These are phyloP conservation scores for Corrigiola litoralis DNA, from an alignment of 179 eudicot species.

Conservation along the genomic window DNA sequence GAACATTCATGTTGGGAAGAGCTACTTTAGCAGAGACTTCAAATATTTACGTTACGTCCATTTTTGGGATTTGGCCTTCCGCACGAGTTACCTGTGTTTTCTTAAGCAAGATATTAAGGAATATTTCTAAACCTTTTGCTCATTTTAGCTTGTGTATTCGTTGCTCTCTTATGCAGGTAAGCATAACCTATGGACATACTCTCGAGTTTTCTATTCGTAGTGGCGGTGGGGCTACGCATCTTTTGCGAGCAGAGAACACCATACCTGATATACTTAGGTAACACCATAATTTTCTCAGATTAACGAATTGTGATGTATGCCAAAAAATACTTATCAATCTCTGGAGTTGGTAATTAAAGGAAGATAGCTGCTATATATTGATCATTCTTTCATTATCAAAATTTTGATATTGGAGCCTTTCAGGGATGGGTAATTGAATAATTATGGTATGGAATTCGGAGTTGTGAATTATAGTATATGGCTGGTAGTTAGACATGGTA, in stretches of 20 bases:
- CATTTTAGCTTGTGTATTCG: neutral
- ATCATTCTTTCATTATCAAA: neutral
- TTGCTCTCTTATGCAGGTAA: constrained; percentile 50
- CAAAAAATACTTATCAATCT: neutral
- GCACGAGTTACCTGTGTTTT: no score
- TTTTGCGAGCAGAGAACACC: constrained; percentile 49
- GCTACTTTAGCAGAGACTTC: no score
- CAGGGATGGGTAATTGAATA: no score
- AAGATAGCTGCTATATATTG: neutral
- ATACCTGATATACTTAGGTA: constrained; percentile 52
- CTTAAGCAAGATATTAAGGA: no score
- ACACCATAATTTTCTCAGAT: neutral
- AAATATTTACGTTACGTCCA: no score
- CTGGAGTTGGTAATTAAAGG: neutral
- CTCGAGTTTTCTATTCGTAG: constrained; percentile 52
- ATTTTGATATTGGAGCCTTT: no score
- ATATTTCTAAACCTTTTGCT: no score
- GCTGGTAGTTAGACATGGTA: neutral
- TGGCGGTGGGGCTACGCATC: constrained; percentile 40
- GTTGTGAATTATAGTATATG: no score
- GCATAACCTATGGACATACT: constrained; percentile 46
- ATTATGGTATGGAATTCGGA: no score
- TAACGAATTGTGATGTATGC: neutral
- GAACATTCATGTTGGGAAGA: no score
- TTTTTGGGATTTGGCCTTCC: no score